Evolutionary conservation across 805 yeast genomes (phyloP), one percentile per base, ranked within the genome.

Genomic region (Yarrowia bubula): DNA sequence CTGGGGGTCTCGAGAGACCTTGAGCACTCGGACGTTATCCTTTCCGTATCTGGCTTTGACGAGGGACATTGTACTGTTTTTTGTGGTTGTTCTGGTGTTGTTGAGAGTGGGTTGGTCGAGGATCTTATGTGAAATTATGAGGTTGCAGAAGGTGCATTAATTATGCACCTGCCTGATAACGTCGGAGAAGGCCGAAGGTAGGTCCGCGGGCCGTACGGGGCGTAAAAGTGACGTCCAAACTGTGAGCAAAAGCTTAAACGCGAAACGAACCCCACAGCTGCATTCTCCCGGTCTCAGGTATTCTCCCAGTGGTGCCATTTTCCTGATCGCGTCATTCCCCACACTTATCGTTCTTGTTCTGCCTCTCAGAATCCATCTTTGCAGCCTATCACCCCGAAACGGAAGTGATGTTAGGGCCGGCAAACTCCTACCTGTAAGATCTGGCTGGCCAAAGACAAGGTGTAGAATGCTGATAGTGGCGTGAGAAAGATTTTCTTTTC

Each of bases 11-110:
- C 87, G 89, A 77, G 85, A 87, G 71, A 92, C 96, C 78, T 92
- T 92, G 72, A 92, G 83, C 76, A 92, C 89, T 75, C 92, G 91
- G 75, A 92, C 97, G 78, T 91, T 90, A 76, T 86, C 96, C 76
- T 92, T 92, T 69, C 98, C 98, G 81, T 92, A 92, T 35, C 89
- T 79, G 32, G 96, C 87, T 9, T 80, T 74, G 43, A 78, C 64
- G 46, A 68, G 47, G 8, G 65, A 61, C 65, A 61, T 61, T 43
- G n/a, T 33, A 11, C 7, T 32, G 33, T 18, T 33, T 11, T 50
- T 17, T 48, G 39, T 15, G 1, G 13, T 18, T 43, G 14, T 22
- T 43, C 17, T 18, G 18, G 18, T 10, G 43, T 7, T 7, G 17
- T n/a, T 31, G 51, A 31, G 6, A n/a, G 22, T 10, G 47, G 14